phyloP scores from a whole-genome alignment of 352 stramenopile species.

The Phytopythium litorale region DNA sequence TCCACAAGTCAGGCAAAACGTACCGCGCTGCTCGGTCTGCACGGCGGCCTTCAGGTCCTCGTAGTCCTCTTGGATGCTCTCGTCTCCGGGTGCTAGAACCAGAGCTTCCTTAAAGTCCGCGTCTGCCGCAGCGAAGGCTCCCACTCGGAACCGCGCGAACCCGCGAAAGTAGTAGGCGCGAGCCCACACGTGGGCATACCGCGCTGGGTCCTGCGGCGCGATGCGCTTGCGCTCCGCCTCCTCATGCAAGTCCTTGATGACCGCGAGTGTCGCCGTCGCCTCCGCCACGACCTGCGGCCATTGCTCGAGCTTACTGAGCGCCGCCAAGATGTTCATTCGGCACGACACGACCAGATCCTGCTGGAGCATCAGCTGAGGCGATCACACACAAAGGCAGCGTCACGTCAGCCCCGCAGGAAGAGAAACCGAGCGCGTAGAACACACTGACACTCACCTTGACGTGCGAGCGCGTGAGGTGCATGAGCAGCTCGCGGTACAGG shows the following conservation, averaged over 20 bases:
- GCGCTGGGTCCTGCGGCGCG: conserved; percentile 12
- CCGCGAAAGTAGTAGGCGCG: conserved; percentile 62
- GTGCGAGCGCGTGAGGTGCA: conserved; percentile 66
- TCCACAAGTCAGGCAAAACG: neutral
- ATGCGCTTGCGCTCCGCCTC: conserved; percentile 23
- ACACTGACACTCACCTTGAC: conserved; percentile 27
- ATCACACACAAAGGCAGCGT: neutral
- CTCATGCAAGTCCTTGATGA: conserved; percentile 40
- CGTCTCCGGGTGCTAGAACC: conserved; percentile 47
- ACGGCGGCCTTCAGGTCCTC: conserved; percentile 41
- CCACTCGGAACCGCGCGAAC: conserved; percentile 46
- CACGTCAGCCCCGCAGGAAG: neutral
- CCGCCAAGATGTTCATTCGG: conserved; percentile 60
- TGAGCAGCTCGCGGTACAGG: conserved; percentile 66
- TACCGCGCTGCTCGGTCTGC: conserved; percentile 34
- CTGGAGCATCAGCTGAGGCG: conserved; percentile 33
- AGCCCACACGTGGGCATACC: conserved; percentile 30
- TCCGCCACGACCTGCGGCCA: conserved; percentile 48
- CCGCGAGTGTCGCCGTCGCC: conserved; percentile 35
- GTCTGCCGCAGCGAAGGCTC: conserved; percentile 31
- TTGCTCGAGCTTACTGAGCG: conserved; percentile 51
- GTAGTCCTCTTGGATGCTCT: conserved; percentile 47
- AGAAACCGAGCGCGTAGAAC: neutral
- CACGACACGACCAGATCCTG: conserved; percentile 63
- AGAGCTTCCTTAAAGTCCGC: conserved; percentile 47